phyloP scores from a whole-genome alignment of 164 flowering plant species.

The Chimonanthus salicifolius region DNA sequence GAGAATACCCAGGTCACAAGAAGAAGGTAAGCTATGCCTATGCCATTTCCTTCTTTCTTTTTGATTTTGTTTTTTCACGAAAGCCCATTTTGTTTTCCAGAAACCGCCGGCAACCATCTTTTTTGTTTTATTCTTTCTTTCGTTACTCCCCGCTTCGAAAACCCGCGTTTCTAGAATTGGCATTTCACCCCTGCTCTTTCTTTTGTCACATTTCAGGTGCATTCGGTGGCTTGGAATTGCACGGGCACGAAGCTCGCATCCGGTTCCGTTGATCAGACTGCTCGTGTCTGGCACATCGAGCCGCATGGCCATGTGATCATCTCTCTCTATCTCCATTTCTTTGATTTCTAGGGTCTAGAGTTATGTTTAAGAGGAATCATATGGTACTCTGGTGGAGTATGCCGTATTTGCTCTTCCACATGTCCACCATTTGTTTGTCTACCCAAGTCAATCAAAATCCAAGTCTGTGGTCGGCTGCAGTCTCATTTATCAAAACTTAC shows the following conservation, averaged over 20 bases:
- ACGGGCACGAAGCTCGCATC: conserved; percentile 88
- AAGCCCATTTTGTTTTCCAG: background rate
- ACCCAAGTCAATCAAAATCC: too few relatives aligned
- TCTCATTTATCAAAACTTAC: too few relatives aligned
- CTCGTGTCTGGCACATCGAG: conserved; percentile 88
- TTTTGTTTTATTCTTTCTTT: background rate
- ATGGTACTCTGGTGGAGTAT: background rate
- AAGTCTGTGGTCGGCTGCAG: too few relatives aligned
- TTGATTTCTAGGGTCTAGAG: background rate
- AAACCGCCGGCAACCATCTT: background rate
- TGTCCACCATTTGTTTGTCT: background rate
- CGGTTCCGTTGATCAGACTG: conserved; percentile 93
- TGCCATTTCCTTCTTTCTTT: background rate
- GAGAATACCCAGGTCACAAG: conserved; percentile 91
- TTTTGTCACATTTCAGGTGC: conserved; percentile 47
- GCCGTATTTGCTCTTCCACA: background rate
- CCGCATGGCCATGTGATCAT: conserved; percentile 74
- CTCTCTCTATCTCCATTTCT: background rate
- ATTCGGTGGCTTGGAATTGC: conserved; percentile 98
- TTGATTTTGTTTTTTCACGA: background rate
- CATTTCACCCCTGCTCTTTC: background rate
- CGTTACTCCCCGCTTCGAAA: background rate
- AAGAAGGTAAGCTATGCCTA: conserved; percentile 49
- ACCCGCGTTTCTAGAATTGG: background rate
- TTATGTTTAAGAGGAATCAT: background rate